phyloP scores from a whole-genome alignment of 306 rosid species.

The Cucurbita pepo region DNA sequence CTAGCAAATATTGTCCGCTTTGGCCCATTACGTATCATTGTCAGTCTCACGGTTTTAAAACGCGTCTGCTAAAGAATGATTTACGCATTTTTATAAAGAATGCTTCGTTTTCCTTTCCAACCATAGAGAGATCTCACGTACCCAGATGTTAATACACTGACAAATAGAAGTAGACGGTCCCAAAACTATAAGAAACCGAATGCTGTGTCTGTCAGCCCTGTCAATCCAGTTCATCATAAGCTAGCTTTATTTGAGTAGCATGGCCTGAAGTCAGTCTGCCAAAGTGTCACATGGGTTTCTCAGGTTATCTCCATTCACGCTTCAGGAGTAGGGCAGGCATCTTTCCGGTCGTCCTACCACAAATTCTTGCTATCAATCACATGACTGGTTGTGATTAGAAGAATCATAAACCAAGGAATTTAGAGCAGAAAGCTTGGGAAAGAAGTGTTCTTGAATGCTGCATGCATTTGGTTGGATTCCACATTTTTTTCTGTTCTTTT shows the following conservation, averaged over 20 bases:
- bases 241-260: background rate
- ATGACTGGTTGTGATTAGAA: background rate
- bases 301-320: background rate
- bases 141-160: background rate
- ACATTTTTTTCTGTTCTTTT: background rate
- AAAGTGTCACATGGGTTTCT: conserved; percentile 24
- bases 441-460: background rate
- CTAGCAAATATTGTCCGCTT: no score
- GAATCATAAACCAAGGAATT: conserved; percentile 4
- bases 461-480: background rate
- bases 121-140: background rate
- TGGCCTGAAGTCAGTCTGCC: conserved; percentile 13
- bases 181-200: conserved; percentile 4
- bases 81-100: no score
- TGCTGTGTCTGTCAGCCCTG: conserved; percentile 13
- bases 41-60: no score
- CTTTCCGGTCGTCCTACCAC: conserved; percentile 2
- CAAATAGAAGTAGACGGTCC: background rate
- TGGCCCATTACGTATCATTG: no score
- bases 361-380: background rate
- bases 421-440: background rate
- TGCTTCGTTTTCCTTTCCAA: no score
- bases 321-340: conserved; percentile 11
- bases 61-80: no score
- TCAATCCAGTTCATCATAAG: conserved; percentile 10